A percentile compares a stretch with the other conserved stretches of the same genome.
Conservation (phyloP, 441 rosid genomes). For the Kokia cookei region DNA sequence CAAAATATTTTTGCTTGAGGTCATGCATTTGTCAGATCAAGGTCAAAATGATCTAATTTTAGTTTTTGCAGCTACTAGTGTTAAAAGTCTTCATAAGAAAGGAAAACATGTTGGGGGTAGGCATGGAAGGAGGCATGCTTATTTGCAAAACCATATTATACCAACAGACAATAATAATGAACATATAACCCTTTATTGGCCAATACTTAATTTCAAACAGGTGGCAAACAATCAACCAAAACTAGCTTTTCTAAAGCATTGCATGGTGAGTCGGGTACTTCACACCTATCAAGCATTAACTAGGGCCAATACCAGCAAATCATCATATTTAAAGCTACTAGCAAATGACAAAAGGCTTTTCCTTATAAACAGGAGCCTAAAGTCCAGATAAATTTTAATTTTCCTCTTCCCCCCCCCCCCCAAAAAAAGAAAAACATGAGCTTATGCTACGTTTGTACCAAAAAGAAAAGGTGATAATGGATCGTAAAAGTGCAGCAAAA, state of each 20-base stretch:
- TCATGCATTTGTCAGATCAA: too few relatives aligned
- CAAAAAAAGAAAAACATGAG: neutral
- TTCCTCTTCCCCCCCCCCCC: too few relatives aligned
- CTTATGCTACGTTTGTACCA: neutral
- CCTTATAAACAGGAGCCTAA: neutral
- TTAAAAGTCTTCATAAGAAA: neutral
- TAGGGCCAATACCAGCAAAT: neutral
- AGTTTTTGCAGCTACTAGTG: neutral
- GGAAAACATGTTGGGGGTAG: neutral
- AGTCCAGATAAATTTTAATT: neutral
- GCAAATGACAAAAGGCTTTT: neutral
- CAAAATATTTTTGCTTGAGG: too few relatives aligned
- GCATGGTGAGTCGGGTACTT: neutral
- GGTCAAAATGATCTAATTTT: too few relatives aligned
- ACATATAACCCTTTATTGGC: neutral
- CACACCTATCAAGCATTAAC: neutral
- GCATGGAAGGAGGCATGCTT: neutral
- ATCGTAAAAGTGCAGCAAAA: constrained; percentile 3
- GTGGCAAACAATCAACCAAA: neutral
- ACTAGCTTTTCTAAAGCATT: neutral
- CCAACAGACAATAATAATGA: neutral
- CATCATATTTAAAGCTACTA: neutral
- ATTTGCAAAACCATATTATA: neutral
- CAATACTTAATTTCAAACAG: neutral
- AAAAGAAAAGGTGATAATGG: neutral